Conservation (phyloP, 345 rosid genomes). For the Lepidium aucheri region DNA sequence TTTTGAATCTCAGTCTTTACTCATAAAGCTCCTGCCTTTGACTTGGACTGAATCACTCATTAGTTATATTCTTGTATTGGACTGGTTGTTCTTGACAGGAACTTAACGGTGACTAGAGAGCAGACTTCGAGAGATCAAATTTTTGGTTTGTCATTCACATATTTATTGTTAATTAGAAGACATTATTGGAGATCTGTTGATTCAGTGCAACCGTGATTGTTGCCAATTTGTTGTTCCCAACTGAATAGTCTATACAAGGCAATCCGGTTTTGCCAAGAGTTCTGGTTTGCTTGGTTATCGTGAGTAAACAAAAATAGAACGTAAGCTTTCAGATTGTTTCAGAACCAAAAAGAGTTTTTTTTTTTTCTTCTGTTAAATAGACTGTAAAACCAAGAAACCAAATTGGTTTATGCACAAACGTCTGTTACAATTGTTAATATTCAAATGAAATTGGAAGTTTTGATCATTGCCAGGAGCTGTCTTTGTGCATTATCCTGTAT, state of each 20-base stretch:
- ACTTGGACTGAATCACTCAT: not conserved
- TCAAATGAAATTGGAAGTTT: slow-evolving; percentile 10
- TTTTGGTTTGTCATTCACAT: slow-evolving; percentile 4
- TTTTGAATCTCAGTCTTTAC: not conserved
- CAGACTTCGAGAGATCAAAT: slow-evolving; percentile 3
- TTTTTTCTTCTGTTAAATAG: not conserved
- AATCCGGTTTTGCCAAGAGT: not conserved
- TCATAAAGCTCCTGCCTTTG: not conserved
- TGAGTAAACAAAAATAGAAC: not conserved
- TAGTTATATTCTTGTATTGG: not conserved
- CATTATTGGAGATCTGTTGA: not conserved
- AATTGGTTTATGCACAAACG: slow-evolving; percentile 16
- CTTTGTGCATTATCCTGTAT: not conserved
- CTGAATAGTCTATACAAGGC: slow-evolving; percentile 8
- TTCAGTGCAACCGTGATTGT: not conserved
- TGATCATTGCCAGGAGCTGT: slow-evolving; percentile 3
- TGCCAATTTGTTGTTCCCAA: slow-evolving; percentile 4
- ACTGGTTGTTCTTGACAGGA: slow-evolving; percentile 17
- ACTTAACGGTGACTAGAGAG: slow-evolving; percentile 3
- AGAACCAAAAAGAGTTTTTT: not conserved
- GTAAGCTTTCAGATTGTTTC: not conserved
- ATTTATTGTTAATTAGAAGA: not conserved
- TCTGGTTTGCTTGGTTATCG: not conserved
- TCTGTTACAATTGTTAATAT: slow-evolving; percentile 7
- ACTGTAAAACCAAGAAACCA: not conserved